Conservation (phyloP, 2,329 filamentous ascomycete genomes). For the Calonectria ilicicola region DNA sequence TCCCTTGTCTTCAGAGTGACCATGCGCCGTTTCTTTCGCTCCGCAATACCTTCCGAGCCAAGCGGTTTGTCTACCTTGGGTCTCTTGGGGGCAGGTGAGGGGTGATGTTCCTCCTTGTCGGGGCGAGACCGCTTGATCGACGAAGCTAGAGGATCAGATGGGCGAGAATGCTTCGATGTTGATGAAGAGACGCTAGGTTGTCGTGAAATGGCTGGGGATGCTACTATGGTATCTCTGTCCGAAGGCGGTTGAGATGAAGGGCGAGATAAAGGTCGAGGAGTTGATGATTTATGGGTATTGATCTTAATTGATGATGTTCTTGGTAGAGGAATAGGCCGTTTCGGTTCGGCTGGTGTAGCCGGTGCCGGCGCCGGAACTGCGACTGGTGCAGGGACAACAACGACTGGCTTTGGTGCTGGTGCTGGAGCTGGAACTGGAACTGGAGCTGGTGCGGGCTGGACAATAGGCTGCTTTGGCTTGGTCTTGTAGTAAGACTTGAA, state of each 20-base stretch:
- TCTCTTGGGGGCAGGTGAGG: constrained; percentile 51
- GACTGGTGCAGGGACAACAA: background rate
- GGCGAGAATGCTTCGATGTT: constrained; percentile 34
- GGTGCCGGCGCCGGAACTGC: constrained; percentile 26
- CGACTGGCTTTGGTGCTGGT: constrained; percentile 24
- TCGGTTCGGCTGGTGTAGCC: constrained; percentile 37
- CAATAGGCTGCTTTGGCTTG: constrained; percentile 46
- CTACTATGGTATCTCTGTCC: constrained; percentile 44
- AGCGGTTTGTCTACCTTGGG: constrained; percentile 51
- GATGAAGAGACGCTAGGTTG: constrained; percentile 38
- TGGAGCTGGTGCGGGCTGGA: constrained; percentile 32
- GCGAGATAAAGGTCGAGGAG: constrained; percentile 30
- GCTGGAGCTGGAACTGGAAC: constrained; percentile 20
- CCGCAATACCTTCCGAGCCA: constrained; percentile 32
- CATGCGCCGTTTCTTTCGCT: constrained; percentile 49
- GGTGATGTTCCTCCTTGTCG: constrained; percentile 50
- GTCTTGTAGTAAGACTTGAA: constrained; percentile 55
- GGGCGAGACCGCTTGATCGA: constrained; percentile 51
- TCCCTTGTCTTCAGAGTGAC: constrained; percentile 52
- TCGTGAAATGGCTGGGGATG: constrained; percentile 37
- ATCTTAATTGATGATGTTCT: constrained; percentile 55
- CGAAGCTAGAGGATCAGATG: constrained; percentile 35
- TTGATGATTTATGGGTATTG: constrained; percentile 47
- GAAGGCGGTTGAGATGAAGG: constrained; percentile 24
- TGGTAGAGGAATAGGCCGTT: constrained; percentile 43